Conservation (phyloP, 2,329 filamentous ascomycete species). For the Stagonosporopsis chrysanthemi region DNA sequence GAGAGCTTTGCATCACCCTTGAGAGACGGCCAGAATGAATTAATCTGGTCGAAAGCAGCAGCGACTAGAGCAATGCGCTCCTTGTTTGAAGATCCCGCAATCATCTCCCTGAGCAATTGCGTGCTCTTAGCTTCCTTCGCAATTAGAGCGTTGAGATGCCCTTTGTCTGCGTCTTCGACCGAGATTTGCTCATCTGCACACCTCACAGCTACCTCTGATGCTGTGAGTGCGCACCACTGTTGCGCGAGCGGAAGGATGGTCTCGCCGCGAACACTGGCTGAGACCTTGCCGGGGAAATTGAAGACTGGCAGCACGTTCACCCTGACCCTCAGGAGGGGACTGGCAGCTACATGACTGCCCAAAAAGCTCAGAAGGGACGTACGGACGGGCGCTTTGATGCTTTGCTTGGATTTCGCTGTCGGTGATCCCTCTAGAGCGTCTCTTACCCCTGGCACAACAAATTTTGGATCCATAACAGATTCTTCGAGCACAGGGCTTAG, state of each 20-base stretch:
- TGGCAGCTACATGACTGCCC: slow-evolving; percentile 72
- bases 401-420: slow-evolving; percentile 29
- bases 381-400: slow-evolving; percentile 68
- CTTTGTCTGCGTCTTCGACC: slow-evolving; percentile 58
- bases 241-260: slow-evolving; percentile 77
- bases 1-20: slow-evolving; percentile 68
- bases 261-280: slow-evolving; percentile 75
- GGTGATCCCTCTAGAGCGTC: slow-evolving; percentile 65
- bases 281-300: slow-evolving; percentile 74
- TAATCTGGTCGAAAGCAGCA: slow-evolving; percentile 73
- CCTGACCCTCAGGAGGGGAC: slow-evolving; percentile 75
- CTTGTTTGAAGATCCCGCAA: slow-evolving; percentile 55
- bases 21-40: slow-evolving; percentile 75
- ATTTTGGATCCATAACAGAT: slow-evolving; percentile 78
- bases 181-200: slow-evolving; percentile 60
- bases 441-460: slow-evolving; percentile 71
- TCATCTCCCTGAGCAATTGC: slow-evolving; percentile 60
- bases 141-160: slow-evolving; percentile 61
- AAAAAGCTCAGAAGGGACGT: slow-evolving; percentile 74
- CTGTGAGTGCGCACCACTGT: slow-evolving; percentile 69
- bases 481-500: slow-evolving; percentile 84
- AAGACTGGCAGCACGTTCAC: slow-evolving; percentile 74
- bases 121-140: slow-evolving; percentile 66
- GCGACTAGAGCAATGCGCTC: slow-evolving; percentile 64
- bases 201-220: slow-evolving; percentile 59